Percentiles rank a stretch among this genome's conserved stretches.
These are phyloP conservation scores for Sclerotinia minor DNA, from an alignment of 2,329 filamentous ascomycete species.

Conservation along the genomic window DNA sequence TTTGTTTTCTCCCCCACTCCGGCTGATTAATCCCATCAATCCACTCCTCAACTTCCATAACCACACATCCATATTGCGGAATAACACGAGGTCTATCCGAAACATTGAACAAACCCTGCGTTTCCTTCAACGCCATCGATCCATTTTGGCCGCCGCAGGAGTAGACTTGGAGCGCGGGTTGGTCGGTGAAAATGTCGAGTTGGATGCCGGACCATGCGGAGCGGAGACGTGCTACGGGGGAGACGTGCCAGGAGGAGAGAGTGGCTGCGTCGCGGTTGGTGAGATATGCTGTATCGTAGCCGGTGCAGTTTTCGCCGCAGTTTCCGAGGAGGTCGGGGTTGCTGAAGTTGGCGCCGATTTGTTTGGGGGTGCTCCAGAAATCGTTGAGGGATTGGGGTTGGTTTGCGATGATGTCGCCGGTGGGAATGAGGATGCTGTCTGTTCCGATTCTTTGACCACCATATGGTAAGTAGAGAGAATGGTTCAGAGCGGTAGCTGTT, in stretches of 20 bases:
- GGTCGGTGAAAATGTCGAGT: constrained; percentile 78
- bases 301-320: constrained; percentile 79
- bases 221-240: constrained; percentile 65
- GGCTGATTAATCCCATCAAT: constrained; percentile 94
- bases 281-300: constrained; percentile 75
- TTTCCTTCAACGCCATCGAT: constrained; percentile 64
- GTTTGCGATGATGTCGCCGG: constrained; percentile 73
- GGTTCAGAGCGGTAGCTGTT: constrained; percentile 64
- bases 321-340: constrained; percentile 65
- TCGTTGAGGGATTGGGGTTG: constrained; percentile 68
- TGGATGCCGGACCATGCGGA: constrained; percentile 80
- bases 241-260: constrained; percentile 63
- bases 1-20: constrained; percentile 75
- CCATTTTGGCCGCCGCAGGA: constrained; percentile 78
- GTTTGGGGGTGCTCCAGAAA: constrained; percentile 80
- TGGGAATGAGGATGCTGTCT: constrained; percentile 73
- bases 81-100: constrained; percentile 60
- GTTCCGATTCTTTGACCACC: constrained; percentile 67
- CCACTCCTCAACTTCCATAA: constrained; percentile 90
- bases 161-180: constrained; percentile 87
- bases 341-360: constrained; percentile 69
- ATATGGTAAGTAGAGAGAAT: constrained; percentile 72
- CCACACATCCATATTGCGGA: constrained; percentile 78
- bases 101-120: constrained; percentile 63
- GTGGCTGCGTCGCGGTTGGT: constrained; percentile 61